phyloP scores from a whole-genome alignment of 495 filamentous ascomycete genomes.

The Podospora didyma region DNA sequence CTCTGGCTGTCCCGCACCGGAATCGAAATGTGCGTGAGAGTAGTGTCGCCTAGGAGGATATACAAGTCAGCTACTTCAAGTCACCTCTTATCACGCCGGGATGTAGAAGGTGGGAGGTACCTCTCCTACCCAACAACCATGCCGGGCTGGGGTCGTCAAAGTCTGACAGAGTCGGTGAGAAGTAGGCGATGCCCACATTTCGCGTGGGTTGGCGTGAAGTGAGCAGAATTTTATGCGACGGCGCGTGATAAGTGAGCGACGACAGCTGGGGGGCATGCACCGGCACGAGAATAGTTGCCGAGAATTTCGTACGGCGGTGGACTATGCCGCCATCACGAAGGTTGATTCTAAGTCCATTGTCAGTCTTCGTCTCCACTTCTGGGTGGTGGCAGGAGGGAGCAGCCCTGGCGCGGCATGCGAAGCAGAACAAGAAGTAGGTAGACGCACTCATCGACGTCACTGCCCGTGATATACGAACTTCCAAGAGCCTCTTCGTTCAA shows the following conservation, averaged over 20 bases:
- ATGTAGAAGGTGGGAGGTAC: not conserved
- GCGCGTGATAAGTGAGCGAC: slow-evolving; percentile 28
- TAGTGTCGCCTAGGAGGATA: too few species aligned
- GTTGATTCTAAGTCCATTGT: slow-evolving; percentile 11
- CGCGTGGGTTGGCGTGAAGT: slow-evolving; percentile 10
- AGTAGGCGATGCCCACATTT: slow-evolving; percentile 4
- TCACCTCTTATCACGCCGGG: too few species aligned
- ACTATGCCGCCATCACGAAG: slow-evolving; percentile 1
- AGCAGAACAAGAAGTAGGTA: too few species aligned
- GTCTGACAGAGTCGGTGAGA: slow-evolving; percentile 7
- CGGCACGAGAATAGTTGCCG: not conserved
- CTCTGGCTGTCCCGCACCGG: not conserved
- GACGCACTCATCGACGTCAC: too few species aligned
- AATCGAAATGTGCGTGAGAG: too few species aligned
- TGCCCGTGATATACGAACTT: too few species aligned
- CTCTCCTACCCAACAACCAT: slow-evolving; percentile 11
- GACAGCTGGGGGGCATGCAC: slow-evolving; percentile 7
- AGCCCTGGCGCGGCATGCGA: too few species aligned
- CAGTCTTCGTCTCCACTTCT: too few species aligned
- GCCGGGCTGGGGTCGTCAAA: slow-evolving; percentile 6
- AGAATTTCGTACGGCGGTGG: slow-evolving; percentile 1
- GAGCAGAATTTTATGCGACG: slow-evolving; percentile 23
- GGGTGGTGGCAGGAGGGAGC: too few species aligned
- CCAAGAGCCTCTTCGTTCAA: too few species aligned
- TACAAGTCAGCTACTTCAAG: too few species aligned